phyloP scores from a whole-genome alignment of 495 filamentous ascomycete species.

The Thermochaetoides thermophila region DNA sequence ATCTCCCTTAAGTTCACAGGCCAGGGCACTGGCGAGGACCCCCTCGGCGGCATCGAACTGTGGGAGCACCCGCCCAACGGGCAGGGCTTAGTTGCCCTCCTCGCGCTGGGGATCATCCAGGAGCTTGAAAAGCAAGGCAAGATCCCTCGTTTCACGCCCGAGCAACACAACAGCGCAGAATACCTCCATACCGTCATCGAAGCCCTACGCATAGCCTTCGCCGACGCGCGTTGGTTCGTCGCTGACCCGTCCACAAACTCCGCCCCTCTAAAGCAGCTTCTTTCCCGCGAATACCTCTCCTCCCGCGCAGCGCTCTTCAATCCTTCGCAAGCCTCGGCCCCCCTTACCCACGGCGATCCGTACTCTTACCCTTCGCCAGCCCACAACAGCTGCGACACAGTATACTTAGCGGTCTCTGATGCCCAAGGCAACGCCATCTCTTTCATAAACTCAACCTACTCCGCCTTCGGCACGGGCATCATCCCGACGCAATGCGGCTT shows the following conservation, averaged over 20 bases:
- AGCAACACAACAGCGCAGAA: conserved; percentile 52
- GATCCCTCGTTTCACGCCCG: conserved; percentile 50
- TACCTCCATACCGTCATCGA: conserved; percentile 90
- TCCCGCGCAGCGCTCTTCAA: conserved; percentile 26
- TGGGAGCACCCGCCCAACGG: conserved; percentile 99
- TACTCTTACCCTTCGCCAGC: conserved; percentile 37
- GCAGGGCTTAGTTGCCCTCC: conserved; percentile 87
- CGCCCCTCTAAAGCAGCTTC: conserved; percentile 50
- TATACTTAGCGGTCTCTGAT: conserved; percentile 84
- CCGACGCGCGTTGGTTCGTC: conserved; percentile 81
- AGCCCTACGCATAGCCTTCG: conserved; percentile 79
- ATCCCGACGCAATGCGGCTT: conserved; percentile 76
- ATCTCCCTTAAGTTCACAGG: conserved; percentile 67
- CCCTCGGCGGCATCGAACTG: conserved; percentile 40
- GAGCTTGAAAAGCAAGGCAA: conserved; percentile 58
- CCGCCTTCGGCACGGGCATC: conserved; percentile 77
- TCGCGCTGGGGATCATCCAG: conserved; percentile 83
- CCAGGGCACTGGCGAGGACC: conserved; percentile 34
- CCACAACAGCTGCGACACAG: conserved; percentile 66
- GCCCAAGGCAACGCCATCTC: conserved; percentile 71
- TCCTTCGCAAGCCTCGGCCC: conserved; percentile 9
- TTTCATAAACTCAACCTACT: conserved; percentile 95
- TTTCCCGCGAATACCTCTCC: conserved; percentile 34
- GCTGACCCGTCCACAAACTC: conserved; percentile 57
- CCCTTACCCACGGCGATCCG: conserved; percentile 41